phyloP scores from a whole-genome alignment of 805 yeast species.

The Nakazawaea wickerhamii region DNA sequence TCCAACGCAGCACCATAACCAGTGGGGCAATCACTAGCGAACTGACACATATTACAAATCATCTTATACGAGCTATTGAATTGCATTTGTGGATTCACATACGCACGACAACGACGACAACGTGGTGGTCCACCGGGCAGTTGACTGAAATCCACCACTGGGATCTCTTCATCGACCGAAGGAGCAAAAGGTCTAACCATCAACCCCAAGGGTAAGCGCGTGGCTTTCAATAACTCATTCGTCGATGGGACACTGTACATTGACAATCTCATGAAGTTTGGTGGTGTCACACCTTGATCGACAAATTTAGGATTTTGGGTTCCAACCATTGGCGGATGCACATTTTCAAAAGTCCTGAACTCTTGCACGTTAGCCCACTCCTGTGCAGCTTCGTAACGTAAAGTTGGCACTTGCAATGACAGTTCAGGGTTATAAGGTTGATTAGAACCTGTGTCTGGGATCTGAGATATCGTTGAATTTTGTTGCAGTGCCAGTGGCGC shows the following conservation, averaged over 20 bases:
- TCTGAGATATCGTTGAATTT: conserved; percentile 14
- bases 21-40: conserved; percentile 60
- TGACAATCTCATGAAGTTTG: conserved; percentile 70
- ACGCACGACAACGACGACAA: conserved; percentile 88
- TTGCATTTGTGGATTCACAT: conserved; percentile 79
- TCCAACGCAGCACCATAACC: conserved; percentile 65
- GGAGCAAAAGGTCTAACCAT: conserved; percentile 84
- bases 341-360: conserved; percentile 70
- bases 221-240: conserved; percentile 59
- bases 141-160: conserved; percentile 56
- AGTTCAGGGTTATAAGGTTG: conserved; percentile 10
- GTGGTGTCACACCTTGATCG: conserved; percentile 84
- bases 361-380: conserved; percentile 31
- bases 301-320: conserved; percentile 52
- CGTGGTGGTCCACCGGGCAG: conserved; percentile 67
- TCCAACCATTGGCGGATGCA: conserved; percentile 80
- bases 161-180: conserved; percentile 46
- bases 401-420: conserved; percentile 9
- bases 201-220: conserved; percentile 78
- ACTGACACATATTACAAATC: conserved; percentile 83
- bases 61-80: conserved; percentile 57
- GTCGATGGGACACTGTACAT: conserved; percentile 79
- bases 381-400: conserved; percentile 22
- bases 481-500: conserved; percentile 11
- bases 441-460: conserved; percentile 12